A percentile compares a stretch with the other conserved stretches of the same genome.
phyloP scores from a whole-genome alignment of 495 filamentous ascomycete species.

The Neurospora sp. region DNA sequence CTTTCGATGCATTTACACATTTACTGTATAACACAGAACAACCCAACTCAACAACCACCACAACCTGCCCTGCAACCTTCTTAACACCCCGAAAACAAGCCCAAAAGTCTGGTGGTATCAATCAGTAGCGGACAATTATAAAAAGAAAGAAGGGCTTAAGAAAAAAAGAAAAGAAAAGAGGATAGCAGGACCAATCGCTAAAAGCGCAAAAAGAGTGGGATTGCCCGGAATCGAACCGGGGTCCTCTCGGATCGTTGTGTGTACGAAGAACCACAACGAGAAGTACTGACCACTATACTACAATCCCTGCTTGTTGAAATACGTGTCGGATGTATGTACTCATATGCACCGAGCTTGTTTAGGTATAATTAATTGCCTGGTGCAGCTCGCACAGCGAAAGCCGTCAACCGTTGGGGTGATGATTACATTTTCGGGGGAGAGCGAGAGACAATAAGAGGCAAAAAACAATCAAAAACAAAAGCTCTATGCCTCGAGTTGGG shows the following conservation, averaged over 20 bases:
- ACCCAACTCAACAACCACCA: background rate
- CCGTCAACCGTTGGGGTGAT: no score
- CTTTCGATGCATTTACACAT: background rate
- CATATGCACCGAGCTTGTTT: background rate
- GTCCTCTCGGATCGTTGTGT: slow-evolving; percentile 4
- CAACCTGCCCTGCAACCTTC: background rate
- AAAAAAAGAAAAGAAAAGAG: background rate
- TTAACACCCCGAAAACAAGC: no score
- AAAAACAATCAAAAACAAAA: no score
- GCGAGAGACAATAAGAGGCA: no score
- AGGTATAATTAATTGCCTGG: background rate
- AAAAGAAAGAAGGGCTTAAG: no score
- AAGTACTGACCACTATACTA: slow-evolving; percentile 10
- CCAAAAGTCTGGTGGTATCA: no score
- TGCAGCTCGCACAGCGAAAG: no score
- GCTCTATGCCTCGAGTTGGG: no score
- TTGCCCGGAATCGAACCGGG: slow-evolving; percentile 7
- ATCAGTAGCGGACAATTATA: no score
- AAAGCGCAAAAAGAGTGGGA: background rate
- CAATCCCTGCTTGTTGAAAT: background rate
- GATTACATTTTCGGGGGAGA: no score
- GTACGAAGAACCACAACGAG: slow-evolving; percentile 4
- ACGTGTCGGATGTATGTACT: rapidly evolving
- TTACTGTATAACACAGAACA: background rate
- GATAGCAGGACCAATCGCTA: background rate